Conservation (phyloP, 306 rosid genomes). For the Ammopiptanthus mongolicus region DNA sequence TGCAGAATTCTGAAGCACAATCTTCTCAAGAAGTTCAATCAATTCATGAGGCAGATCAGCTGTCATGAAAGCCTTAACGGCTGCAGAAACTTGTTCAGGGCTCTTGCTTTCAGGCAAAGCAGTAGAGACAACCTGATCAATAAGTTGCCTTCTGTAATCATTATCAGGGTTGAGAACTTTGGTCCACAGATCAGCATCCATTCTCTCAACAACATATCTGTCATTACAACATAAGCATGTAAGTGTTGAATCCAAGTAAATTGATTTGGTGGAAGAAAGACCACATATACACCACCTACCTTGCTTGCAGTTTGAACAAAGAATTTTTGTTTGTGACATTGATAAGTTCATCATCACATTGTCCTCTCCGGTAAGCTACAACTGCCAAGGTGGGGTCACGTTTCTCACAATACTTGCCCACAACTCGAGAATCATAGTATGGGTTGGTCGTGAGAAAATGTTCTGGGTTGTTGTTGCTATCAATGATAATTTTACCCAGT, state of each 20-base stretch:
- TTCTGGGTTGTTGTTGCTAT: constrained; percentile 97
- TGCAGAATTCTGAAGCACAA: constrained; percentile 98
- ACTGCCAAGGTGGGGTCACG: constrained; percentile 98
- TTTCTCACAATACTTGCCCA: constrained; percentile 99
- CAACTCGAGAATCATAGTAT: constrained; percentile 96
- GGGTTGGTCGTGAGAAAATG: constrained; percentile 99
- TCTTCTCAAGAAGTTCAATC: constrained; percentile 99
- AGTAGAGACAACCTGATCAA: constrained; percentile 98
- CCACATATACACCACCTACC: constrained; percentile 52
- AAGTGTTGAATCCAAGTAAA: constrained; percentile 13
- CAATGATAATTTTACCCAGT: constrained; percentile 95
- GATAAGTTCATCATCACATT: constrained; percentile 95
- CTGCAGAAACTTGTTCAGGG: constrained; percentile 98
- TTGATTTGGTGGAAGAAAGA: not conserved
- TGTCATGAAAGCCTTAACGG: constrained; percentile 99
- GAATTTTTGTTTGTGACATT: constrained; percentile 92
- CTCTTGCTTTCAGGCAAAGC: constrained; percentile 99
- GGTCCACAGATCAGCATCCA: constrained; percentile 95
- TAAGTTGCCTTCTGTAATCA: constrained; percentile 89
- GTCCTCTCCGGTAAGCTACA: constrained; percentile 95
- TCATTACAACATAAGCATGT: constrained; percentile 24
- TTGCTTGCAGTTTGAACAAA: constrained; percentile 95
- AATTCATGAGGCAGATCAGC: constrained; percentile 99
- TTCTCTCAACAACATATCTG: constrained; percentile 99
- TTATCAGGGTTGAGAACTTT: constrained; percentile 88